Evolutionary conservation across 1,284 basidiomycete species (phyloP).

Genomic region (Fomitopsis palustris): DNA sequence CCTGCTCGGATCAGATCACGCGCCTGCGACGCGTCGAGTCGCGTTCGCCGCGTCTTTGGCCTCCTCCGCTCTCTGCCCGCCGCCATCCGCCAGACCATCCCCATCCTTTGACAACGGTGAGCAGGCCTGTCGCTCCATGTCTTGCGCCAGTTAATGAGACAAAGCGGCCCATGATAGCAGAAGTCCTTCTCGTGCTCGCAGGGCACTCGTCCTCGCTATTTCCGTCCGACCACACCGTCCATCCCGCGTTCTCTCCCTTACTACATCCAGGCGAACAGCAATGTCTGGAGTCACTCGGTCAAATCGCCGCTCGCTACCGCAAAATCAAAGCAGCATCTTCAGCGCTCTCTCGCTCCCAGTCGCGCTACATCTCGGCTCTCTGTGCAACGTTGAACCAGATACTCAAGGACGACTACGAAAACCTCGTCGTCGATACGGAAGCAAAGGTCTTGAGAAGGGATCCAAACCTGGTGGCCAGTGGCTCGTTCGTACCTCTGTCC

Average conservation of each 20-base stretch:
- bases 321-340: slow-evolving; percentile 58
- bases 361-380: slow-evolving; percentile 75
- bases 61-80: neutral
- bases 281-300: slow-evolving; percentile 70
- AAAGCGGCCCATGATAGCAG: slow-evolving; percentile 64
- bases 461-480: slow-evolving; percentile 63
- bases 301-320: slow-evolving; percentile 69
- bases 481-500: slow-evolving; percentile 81
- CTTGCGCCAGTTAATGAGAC: slow-evolving; percentile 1
- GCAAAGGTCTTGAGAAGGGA: slow-evolving; percentile 73
- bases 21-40: neutral
- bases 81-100: neutral
- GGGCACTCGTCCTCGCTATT: slow-evolving; percentile 85
- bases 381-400: slow-evolving; percentile 70
- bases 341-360: slow-evolving; percentile 53
- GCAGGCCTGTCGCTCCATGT: neutral
- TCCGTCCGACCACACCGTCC: slow-evolving; percentile 50
- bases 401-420: slow-evolving; percentile 75
- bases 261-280: slow-evolving; percentile 86
- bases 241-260: slow-evolving; percentile 64
- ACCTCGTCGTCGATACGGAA: slow-evolving; percentile 78
- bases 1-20: neutral
- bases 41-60: neutral
- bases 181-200: slow-evolving; percentile 78
- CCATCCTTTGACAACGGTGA: neutral